These are phyloP conservation scores for Cercospora sesami DNA, from an alignment of 2,329 filamentous ascomycete genomes.

Conservation along the genomic window DNA sequence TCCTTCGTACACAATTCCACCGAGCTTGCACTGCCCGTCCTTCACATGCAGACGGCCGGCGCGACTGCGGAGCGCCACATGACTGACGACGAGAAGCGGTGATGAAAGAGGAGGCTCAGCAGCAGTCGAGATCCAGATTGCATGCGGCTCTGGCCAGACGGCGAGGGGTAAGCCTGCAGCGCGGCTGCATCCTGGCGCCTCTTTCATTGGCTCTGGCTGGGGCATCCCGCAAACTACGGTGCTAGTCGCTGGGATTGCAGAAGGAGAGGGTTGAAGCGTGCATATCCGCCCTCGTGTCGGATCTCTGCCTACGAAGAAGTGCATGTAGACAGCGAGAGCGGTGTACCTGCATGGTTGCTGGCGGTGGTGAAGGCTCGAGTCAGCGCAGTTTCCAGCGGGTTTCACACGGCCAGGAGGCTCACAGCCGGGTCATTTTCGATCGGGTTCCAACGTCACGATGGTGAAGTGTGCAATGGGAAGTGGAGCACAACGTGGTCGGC, in stretches of 20 bases:
- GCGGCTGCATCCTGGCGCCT: conserved; percentile 1
- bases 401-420: background rate
- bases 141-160: conserved; percentile 17
- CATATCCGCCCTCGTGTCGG: conserved; percentile 8
- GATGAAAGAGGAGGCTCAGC: conserved; percentile 11
- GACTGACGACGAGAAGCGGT: conserved; percentile 6
- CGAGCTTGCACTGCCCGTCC: background rate
- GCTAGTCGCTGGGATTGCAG: background rate
- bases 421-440: background rate
- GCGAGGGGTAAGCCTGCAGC: conserved; percentile 11
- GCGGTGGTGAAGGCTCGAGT: background rate
- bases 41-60: background rate
- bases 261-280: conserved; percentile 6
- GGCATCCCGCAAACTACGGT: background rate
- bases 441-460: background rate
- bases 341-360: conserved; percentile 7
- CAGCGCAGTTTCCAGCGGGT: background rate
- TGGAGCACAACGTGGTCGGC: background rate
- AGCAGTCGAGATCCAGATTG: conserved; percentile 7
- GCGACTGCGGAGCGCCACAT: background rate
- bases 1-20: background rate
- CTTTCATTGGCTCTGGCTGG: conserved; percentile 1
- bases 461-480: conserved; percentile 1
- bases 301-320: conserved; percentile 1
- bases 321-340: conserved; percentile 2